Evolutionary conservation across 2,329 filamentous ascomycete genomes (phyloP).

Genomic region (Cryphonectria nitschkei): DNA sequence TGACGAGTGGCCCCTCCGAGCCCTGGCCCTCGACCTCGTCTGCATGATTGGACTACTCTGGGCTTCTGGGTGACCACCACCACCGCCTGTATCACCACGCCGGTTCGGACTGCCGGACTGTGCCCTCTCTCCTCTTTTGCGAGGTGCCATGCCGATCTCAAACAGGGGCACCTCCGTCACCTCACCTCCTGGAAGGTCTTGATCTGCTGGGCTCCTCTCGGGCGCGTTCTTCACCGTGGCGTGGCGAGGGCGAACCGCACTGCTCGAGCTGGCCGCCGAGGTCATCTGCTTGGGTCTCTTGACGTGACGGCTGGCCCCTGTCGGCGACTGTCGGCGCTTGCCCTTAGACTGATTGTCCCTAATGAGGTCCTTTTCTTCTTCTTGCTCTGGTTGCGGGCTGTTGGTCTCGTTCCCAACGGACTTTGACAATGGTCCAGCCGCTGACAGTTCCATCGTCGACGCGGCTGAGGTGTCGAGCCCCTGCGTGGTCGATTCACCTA

Average conservation of each 20-base stretch:
- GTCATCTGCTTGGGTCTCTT: slow-evolving; percentile 2
- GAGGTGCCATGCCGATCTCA: not conserved
- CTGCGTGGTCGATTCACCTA: not conserved
- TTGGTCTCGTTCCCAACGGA: not conserved
- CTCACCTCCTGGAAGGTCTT: not conserved
- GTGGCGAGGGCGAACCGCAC: not conserved
- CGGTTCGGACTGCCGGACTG: not conserved
- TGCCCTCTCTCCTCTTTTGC: not conserved
- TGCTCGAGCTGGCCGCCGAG: not conserved
- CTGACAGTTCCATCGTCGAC: too few relatives aligned
- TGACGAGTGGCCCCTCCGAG: not conserved
- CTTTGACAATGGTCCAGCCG: not conserved
- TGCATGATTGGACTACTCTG: not conserved
- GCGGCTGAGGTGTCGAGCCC: too few relatives aligned
- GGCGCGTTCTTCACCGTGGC: not conserved
- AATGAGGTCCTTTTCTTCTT: not conserved
- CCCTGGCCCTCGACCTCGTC: not conserved
- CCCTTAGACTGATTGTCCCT: not conserved
- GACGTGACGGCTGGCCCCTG: not conserved
- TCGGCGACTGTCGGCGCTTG: not conserved
- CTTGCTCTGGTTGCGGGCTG: not conserved
- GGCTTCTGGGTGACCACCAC: not conserved
- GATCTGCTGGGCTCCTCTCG: not conserved
- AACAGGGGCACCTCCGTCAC: not conserved
- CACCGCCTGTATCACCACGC: not conserved